A percentile compares a stretch with the other conserved stretches of the same genome.
Evolutionary conservation across 2,329 filamentous ascomycete genomes (phyloP).

Genomic region (Cercospora nicotianae): DNA sequence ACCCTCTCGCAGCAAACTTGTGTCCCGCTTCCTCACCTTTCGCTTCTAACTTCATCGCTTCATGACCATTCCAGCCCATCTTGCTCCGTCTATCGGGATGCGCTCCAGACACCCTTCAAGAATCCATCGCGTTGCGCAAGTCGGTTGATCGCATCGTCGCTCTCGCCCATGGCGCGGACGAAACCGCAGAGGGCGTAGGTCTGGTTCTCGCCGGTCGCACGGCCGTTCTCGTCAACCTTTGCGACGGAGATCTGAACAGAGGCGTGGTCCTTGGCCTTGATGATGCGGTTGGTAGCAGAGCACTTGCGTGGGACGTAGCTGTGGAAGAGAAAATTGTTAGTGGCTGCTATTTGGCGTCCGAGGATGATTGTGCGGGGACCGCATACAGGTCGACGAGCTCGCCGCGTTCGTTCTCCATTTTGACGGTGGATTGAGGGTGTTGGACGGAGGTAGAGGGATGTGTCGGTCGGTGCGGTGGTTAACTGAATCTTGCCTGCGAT

Average conservation of each 20-base stretch:
- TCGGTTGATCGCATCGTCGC: constrained; percentile 93
- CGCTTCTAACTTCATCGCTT: constrained; percentile 2
- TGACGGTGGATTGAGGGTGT: constrained; percentile 21
- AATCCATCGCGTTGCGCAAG: constrained; percentile 94
- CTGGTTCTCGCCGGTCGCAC: constrained; percentile 95
- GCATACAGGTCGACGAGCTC: constrained; percentile 98
- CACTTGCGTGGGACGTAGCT: constrained; percentile 99
- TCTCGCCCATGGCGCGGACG: constrained; percentile 96
- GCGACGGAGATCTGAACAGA: constrained; percentile 95
- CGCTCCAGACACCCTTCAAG: constrained; percentile 95
- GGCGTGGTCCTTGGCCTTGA: constrained; percentile 99
- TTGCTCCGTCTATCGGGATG: constrained; percentile 51
- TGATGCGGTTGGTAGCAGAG: constrained; percentile 98
- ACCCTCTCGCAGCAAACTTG: not conserved
- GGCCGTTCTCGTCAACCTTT: constrained; percentile 99
- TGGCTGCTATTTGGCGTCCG: constrained; percentile 20
- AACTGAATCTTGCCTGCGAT: not conserved
- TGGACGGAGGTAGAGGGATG: not conserved
- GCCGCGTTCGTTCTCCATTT: constrained; percentile 99
- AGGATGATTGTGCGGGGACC: constrained; percentile 19
- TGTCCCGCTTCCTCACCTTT: constrained; percentile 1
- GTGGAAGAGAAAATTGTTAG: constrained; percentile 37
- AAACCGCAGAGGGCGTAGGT: constrained; percentile 97
- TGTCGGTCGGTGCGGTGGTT: not conserved
- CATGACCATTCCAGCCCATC: not conserved